Evolutionary conservation across 2,329 filamentous ascomycete genomes (phyloP), one percentile per base, ranked within the genome.

Genomic region (Chaetomiaceae sp.): DNA sequence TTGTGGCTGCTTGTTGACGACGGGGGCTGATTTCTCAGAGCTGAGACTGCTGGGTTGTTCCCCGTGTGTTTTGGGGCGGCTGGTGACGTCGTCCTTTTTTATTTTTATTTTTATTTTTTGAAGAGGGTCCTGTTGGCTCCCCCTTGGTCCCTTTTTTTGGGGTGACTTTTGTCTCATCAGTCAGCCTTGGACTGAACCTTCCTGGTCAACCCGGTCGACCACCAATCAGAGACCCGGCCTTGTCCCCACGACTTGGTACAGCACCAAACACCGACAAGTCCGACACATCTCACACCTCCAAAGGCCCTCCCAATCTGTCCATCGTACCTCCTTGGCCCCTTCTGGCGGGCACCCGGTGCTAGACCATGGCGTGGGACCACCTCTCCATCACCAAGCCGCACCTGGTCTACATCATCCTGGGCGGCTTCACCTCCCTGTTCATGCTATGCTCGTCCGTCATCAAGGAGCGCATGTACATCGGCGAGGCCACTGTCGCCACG

Each of bases 401-500:
- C 77, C 71, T 97, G 88, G 93, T 95, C 59, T 99, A 99, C 72
- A 89, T 97, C 72, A 96, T 99, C 71, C 77, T 99, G 50, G 93
- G 93, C 64, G 93, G 92, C 68, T 99, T 99, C 74, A 99, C 93
- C 60, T 90, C 87, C 54, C 76, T 99, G 62, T 99, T 99, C 74
- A 99, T 99, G 93, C 77, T 99, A 54, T 96, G 90, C 70, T 99
- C 93, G 54, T 89, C 95, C 49, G 84, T 97, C 65, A 95, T 99
- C 73, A 99, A 99, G 76, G 93, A 99, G 77, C 87, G 88, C 68
- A 80, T 97, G 65, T 99, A 99, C 74, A 99, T 99, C 68, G 93
- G 93, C 66, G 93, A 99, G 78, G 93, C 93, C 44, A 97, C 93
- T 1, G 89, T 99, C 39, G 89, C 90, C 44, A 95, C 89, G 3